Percentiles rank a stretch among this genome's conserved stretches.
These are phyloP conservation scores for Umbelopsis sp. DNA, from an alignment of 371 early-diverging fungal genomes.

Conservation along the genomic window DNA sequence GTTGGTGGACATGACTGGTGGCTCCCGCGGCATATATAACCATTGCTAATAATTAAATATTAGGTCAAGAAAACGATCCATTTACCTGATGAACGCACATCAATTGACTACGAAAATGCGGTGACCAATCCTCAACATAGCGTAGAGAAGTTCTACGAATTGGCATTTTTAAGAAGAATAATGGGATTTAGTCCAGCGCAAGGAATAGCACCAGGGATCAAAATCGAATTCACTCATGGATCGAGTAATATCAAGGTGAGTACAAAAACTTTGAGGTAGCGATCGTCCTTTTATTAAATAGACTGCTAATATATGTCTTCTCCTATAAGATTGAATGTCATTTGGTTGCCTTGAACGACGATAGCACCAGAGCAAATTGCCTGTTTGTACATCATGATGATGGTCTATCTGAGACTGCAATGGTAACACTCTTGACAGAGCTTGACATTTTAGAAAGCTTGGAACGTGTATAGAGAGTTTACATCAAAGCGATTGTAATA, in stretches of 20 bases:
- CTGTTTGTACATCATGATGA: not conserved
- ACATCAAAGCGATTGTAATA: constrained; percentile 4
- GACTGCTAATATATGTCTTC: not conserved
- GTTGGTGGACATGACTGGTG: constrained; percentile 20
- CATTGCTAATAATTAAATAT: not conserved
- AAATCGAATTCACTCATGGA: not conserved
- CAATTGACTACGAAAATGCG: not conserved
- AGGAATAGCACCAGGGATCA: not conserved
- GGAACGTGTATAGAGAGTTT: not conserved
- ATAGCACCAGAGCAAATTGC: not conserved
- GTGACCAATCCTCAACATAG: constrained; percentile 10
- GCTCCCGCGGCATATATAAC: no score
- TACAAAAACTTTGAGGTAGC: not conserved
- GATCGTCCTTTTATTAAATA: constrained; percentile 2
- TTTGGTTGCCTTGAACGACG: not conserved
- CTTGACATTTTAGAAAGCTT: not conserved
- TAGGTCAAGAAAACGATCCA: constrained; percentile 5
- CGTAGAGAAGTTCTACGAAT: not conserved
- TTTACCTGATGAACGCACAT: not conserved
- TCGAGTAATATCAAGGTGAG: not conserved
- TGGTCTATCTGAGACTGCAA: not conserved
- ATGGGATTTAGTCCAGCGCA: constrained; percentile 14
- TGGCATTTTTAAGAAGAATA: constrained; percentile 4
- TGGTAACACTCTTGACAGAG: not conserved
- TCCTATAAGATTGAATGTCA: constrained; percentile 4